phyloP scores from a whole-genome alignment of 768 basidiomycete genomes.

The Termitomyces sp. region DNA sequence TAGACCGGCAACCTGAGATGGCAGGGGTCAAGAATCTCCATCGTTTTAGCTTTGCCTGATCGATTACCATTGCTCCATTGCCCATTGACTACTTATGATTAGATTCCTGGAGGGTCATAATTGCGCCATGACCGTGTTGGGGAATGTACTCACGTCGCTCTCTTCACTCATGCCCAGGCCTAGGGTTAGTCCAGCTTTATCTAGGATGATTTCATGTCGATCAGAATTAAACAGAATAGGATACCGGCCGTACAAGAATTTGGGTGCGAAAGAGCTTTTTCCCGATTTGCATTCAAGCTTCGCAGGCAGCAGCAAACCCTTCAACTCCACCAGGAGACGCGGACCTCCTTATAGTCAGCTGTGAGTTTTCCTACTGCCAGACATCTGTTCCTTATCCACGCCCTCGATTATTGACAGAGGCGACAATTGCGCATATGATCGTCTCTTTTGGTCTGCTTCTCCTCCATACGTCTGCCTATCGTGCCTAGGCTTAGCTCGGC shows the following conservation, averaged over 20 bases:
- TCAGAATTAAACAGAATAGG: too few species aligned
- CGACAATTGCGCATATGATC: slow-evolving; percentile 52
- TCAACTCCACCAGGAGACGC: slow-evolving; percentile 71
- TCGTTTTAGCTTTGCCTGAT: background rate
- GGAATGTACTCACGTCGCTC: slow-evolving; percentile 57
- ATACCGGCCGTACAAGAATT: too few species aligned
- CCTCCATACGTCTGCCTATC: slow-evolving; percentile 41
- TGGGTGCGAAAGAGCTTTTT: slow-evolving; percentile 65
- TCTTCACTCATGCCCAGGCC: slow-evolving; percentile 62
- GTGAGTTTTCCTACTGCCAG: slow-evolving; percentile 32
- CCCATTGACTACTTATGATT: background rate
- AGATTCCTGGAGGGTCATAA: slow-evolving; percentile 59
- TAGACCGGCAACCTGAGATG: slow-evolving; percentile 53
- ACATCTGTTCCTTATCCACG: background rate
- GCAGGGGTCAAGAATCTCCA: slow-evolving; percentile 20
- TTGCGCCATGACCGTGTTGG: slow-evolving; percentile 60
- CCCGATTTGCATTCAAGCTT: slow-evolving; percentile 62
- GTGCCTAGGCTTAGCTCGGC: slow-evolving; percentile 52
- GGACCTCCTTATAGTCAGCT: slow-evolving; percentile 63
- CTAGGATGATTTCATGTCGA: too few species aligned
- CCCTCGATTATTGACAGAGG: slow-evolving; percentile 34
- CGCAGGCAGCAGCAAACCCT: slow-evolving; percentile 67
- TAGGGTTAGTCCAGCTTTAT: slow-evolving; percentile 37
- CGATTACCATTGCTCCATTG: too few species aligned
- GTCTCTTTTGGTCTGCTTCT: slow-evolving; percentile 60